Base-by-base conservation (phyloP, 257 asterid genomes). In the Forsythia suspensa region DNA sequence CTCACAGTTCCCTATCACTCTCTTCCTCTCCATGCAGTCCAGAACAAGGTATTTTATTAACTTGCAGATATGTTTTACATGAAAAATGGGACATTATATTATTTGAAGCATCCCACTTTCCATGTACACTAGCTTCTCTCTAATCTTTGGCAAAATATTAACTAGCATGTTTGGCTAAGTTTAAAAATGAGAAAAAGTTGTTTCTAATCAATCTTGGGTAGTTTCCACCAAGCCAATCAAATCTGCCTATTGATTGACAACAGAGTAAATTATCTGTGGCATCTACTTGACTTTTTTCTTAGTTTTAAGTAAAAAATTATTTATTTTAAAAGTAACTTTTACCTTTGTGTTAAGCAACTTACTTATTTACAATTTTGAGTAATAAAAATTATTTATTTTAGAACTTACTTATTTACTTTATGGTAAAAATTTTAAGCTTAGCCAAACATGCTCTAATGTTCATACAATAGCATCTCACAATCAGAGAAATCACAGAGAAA, bases 1-100 rank as follows among this genome's bases (percentile, higher is more conserved):
- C 68, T 24, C 74, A 61, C 39, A 34, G 40, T 65, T 79, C 66
- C 57, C 61, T 36, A 46, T 80, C 79, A 55, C 43, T 40, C 80
- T 55, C 77, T 39, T 51, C 74, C 75, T 79, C 80, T 69, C 74
- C 77, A 72, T 77, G 84, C 81, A 65, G 52, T 59, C 44, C 55
- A 12, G 44, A 37, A 72, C 65, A 63, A 72, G 86, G 87, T 77
- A 78, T 63, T 12, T 63, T 15, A 40, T 29, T n/a, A 21, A 37
- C 42, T 36, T 63, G 8, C 37, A 8, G 70, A 63, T 63, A n/a
- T 21, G 4, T 9, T 21, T 61, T 61, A 61, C 69, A 8, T 61
- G 38, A n/a, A n/a, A 57, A 57, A n/a, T n/a, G 66, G 24, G 65
- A 55, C 29, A 16, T 55, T 5, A n/a, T 55, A n/a, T 55, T 55